Evolutionary conservation across 129 eudicot species (phyloP).

Genomic region (Cynara cardunculus): DNA sequence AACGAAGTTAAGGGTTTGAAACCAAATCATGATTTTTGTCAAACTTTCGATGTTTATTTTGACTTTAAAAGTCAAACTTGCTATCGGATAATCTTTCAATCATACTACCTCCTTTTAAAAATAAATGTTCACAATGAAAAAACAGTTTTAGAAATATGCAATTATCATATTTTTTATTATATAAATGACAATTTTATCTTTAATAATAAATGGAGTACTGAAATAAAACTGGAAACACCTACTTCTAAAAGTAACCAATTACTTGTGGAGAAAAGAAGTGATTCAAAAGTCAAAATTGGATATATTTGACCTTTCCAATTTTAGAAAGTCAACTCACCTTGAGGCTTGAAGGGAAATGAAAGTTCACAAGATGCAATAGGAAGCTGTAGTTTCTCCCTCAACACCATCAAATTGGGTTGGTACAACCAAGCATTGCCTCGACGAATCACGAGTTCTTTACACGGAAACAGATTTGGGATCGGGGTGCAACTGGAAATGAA

Average conservation of each 20-base stretch:
- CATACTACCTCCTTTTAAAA: not conserved
- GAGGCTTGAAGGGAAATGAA: constrained; percentile 54
- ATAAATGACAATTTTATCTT: not conserved
- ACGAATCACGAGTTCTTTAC: constrained; percentile 64
- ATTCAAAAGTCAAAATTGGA: not conserved
- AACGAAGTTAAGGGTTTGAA: constrained; percentile 9
- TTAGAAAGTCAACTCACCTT: constrained; percentile 40
- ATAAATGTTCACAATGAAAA: not conserved
- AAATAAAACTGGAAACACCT: not conserved
- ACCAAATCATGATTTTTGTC: not conserved
- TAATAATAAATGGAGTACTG: not conserved
- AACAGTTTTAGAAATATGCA: not conserved
- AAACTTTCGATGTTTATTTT: not conserved
- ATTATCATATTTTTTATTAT: not conserved
- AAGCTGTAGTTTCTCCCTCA: constrained; percentile 64
- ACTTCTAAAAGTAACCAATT: too few relatives aligned
- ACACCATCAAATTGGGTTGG: constrained; percentile 45
- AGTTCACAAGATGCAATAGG: constrained; percentile 89
- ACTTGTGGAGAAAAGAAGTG: not conserved
- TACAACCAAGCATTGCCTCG: constrained; percentile 67
- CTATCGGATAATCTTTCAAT: not conserved
- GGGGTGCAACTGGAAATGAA: constrained; percentile 63
- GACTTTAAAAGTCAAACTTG: not conserved
- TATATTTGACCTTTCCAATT: not conserved
- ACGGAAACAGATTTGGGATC: constrained; percentile 66